Base-by-base conservation (phyloP, 2,329 filamentous ascomycete species). In the Laburnicola sp. region DNA sequence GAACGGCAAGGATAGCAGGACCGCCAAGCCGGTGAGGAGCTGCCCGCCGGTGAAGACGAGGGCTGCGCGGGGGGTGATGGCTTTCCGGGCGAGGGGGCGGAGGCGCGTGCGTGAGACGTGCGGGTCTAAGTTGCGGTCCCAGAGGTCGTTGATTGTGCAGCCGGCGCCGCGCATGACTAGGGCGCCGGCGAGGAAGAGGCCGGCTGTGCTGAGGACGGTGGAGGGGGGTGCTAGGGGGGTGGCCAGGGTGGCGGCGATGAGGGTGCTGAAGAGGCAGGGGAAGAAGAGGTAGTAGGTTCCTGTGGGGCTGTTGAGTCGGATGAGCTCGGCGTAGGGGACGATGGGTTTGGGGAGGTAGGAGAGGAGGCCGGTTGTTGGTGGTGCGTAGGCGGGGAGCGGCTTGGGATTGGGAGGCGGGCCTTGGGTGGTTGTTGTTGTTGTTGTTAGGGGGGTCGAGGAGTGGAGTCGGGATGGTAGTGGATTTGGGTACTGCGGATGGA, bases 71-170 rank as follows among this genome's bases (percentile, higher is more conserved):
- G 89, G 88, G 2, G 84, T 86, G 44, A 96, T 77, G 45, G 91
- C 91, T 30, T 88, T 82, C 9, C 91, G 83, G 1, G 91, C 90
- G 54, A 96, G 88, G 2, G 91, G 91, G 11, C 91, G 86, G 28
- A 90, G 78, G 10, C 86, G 83, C 4, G 89, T 95, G 41, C 91
- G 83, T 1, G 82, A 75, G 10, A 96, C 91, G 56, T 91, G 83
- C 5, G 88, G 86, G 72, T 96, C 91, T 11, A 96, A 85, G 62
- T 94, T 88, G 48, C 89, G 84, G 72, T 96, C 91, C 88, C 90
- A 92, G 44, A 95, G 83, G 69, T 96, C 91, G 69, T 96, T 96
- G 75, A 95, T 91, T 16, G 88, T 88, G 72, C 91, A 96, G 45
- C 90, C 90, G 21, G 90, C 89, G 42, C 91, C 88, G 54, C 91